phyloP scores from a whole-genome alignment of 2,329 filamentous ascomycete species.

The Byssothecium circinans region DNA sequence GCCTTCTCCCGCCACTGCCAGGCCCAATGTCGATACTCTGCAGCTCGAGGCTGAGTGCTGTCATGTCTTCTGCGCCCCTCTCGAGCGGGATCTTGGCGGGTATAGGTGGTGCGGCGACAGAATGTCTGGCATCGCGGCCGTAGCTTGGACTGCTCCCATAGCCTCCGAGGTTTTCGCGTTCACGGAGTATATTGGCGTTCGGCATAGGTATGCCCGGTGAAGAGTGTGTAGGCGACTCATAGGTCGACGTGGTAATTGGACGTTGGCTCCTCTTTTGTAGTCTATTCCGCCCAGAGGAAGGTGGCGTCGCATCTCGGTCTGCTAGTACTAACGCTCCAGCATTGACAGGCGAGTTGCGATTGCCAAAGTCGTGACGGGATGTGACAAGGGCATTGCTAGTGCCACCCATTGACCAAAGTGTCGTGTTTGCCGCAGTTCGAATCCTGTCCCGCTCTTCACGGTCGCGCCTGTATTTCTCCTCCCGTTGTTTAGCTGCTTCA shows the following conservation, averaged over 20 bases:
- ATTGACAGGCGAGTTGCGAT: constrained; percentile 18
- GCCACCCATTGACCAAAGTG: constrained; percentile 19
- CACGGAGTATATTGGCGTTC: constrained; percentile 34
- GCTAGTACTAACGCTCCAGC: constrained; percentile 28
- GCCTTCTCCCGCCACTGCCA: constrained; percentile 23
- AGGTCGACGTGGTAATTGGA: constrained; percentile 20
- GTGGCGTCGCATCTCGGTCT: constrained; percentile 18
- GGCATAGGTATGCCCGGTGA: constrained; percentile 20
- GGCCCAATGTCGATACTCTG: constrained; percentile 53
- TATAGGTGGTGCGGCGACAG: constrained; percentile 57
- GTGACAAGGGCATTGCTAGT: constrained; percentile 35
- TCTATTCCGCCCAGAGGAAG: constrained; percentile 28
- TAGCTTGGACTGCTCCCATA: constrained; percentile 36
- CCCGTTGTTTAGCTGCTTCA: constrained; percentile 36
- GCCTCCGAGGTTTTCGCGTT: constrained; percentile 37
- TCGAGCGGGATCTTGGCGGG: constrained; percentile 70
- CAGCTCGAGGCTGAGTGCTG: constrained; percentile 71
- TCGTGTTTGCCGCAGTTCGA: constrained; percentile 30
- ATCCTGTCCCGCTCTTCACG: constrained; percentile 38
- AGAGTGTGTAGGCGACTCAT: constrained; percentile 10
- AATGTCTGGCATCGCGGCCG: constrained; percentile 16
- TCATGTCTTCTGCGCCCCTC: constrained; percentile 46
- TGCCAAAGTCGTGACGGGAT: constrained; percentile 29
- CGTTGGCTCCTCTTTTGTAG: constrained; percentile 33
- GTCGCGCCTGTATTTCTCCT: constrained; percentile 37